phyloP scores from a whole-genome alignment of 2,329 filamentous ascomycete species.

The Pyrenophora teres region DNA sequence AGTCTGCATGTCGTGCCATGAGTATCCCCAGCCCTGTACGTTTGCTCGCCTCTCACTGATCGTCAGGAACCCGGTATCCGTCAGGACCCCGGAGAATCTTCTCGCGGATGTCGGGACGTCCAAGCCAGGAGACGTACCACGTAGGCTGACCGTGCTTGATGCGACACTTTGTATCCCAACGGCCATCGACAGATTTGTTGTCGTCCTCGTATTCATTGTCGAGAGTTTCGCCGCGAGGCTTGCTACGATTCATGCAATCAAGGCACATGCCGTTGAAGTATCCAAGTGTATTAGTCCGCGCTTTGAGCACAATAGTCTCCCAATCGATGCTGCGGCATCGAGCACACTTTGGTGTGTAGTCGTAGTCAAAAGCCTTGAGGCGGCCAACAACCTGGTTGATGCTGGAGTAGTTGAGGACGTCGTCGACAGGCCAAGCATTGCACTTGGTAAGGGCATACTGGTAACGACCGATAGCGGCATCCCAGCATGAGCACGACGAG shows the following conservation, averaged over 20 bases:
- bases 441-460: conserved; percentile 16
- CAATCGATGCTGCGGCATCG: conserved; percentile 18
- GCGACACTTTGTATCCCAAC: conserved; percentile 33
- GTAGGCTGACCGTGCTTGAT: conserved; percentile 33
- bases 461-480: conserved; percentile 20
- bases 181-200: conserved; percentile 12
- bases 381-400: conserved; percentile 16
- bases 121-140: conserved; percentile 38
- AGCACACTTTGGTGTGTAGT: conserved; percentile 13
- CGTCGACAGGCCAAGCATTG: conserved; percentile 24
- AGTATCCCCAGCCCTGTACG: too few relatives aligned
- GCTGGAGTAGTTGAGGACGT: conserved; percentile 13
- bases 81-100: conserved; percentile 19
- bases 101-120: conserved; percentile 22
- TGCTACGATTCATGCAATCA: conserved; percentile 35
- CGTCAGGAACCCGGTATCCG: conserved; percentile 2
- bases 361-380: conserved; percentile 18
- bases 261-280: conserved; percentile 42
- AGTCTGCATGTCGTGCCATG: not conserved
- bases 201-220: conserved; percentile 32
- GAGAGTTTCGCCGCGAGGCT: conserved; percentile 8
- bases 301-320: conserved; percentile 5
- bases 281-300: conserved; percentile 7
- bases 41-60: not conserved
- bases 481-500: conserved; percentile 18